Evolutionary conservation across 805 yeast species (phyloP).

Genomic region (Myxozyma mucilagina): DNA sequence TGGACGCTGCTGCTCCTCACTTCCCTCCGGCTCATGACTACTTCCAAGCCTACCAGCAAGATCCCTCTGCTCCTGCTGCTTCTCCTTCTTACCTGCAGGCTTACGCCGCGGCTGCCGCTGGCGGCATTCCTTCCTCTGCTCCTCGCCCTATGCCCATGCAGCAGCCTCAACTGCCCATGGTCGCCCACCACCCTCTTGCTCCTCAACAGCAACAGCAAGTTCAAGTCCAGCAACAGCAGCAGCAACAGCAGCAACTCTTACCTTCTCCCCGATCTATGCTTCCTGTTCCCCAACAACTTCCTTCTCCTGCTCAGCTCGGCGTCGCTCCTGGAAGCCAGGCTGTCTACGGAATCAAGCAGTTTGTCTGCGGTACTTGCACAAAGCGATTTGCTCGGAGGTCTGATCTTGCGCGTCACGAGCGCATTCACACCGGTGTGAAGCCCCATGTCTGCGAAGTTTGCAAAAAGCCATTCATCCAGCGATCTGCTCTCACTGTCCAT

Average conservation of each 20-base stretch:
- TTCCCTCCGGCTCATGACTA: slow-evolving; percentile 4
- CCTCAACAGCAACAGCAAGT: slow-evolving; percentile 2
- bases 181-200: background rate
- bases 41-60: slow-evolving; percentile 1
- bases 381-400: slow-evolving; percentile 72
- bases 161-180: slow-evolving; percentile 1
- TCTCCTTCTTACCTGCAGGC: slow-evolving; percentile 11
- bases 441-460: slow-evolving; percentile 55
- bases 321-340: background rate
- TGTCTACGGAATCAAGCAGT: slow-evolving; percentile 34
- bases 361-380: slow-evolving; percentile 51
- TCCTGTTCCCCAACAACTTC: slow-evolving; percentile 3
- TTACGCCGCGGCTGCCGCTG: slow-evolving; percentile 25
- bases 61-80: background rate
- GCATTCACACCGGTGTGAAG: slow-evolving; percentile 54
- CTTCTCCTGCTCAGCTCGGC: slow-evolving; percentile 5
- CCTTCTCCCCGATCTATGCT: slow-evolving; percentile 6
- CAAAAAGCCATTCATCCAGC: slow-evolving; percentile 75
- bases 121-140: slow-evolving; percentile 14
- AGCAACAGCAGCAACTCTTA: background rate
- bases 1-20: slow-evolving; percentile 4
- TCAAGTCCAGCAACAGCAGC: slow-evolving; percentile 6
- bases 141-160: slow-evolving; percentile 6
- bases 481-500: slow-evolving; percentile 80
- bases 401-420: slow-evolving; percentile 77